Percentiles rank a stretch among this genome's conserved stretches.
Evolutionary conservation across 306 rosid species (phyloP).

Genomic region (Begonia masoniana): DNA sequence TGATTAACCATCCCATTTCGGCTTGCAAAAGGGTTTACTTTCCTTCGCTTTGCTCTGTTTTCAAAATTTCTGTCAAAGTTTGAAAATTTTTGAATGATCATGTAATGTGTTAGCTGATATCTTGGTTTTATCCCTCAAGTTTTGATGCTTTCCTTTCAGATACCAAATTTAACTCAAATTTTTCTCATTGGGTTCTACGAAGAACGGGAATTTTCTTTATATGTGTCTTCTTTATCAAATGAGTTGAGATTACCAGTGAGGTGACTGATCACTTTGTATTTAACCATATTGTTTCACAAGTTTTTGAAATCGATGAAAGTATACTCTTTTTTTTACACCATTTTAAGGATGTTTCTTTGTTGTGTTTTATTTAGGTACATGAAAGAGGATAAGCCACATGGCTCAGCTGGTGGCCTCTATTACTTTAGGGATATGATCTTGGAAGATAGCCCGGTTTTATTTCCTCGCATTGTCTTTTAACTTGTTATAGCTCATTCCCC

Average conservation of each 20-base stretch:
- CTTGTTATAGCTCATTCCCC: background rate
- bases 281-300: background rate
- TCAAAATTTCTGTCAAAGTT: background rate
- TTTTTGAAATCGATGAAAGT: too few species aligned
- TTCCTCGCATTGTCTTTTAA: slow-evolving; percentile 1
- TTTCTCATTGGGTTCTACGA: slow-evolving; percentile 81
- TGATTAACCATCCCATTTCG: slow-evolving; percentile 91
- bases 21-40: slow-evolving; percentile 81
- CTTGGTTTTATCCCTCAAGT: background rate
- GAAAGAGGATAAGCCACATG: slow-evolving; percentile 96
- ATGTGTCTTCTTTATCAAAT: slow-evolving; percentile 83
- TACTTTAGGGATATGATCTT: slow-evolving; percentile 72
- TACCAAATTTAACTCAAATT: slow-evolving; percentile 81
- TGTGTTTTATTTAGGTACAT: slow-evolving; percentile 43
- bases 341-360: too few species aligned
- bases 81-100: background rate
- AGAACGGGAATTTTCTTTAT: slow-evolving; percentile 88
- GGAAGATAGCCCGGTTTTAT: slow-evolving; percentile 84
- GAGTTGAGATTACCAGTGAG: slow-evolving; percentile 91
- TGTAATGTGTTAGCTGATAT: background rate
- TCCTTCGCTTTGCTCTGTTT: slow-evolving; percentile 1
- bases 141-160: slow-evolving; percentile 22
- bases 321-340: too few species aligned
- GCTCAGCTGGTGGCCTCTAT: slow-evolving; percentile 85
- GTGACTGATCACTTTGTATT: slow-evolving; percentile 18